A percentile compares a stretch with the other conserved stretches of the same genome.
Conservation (phyloP, 73 alveolate species). For the Stentor coeruleus region DNA sequence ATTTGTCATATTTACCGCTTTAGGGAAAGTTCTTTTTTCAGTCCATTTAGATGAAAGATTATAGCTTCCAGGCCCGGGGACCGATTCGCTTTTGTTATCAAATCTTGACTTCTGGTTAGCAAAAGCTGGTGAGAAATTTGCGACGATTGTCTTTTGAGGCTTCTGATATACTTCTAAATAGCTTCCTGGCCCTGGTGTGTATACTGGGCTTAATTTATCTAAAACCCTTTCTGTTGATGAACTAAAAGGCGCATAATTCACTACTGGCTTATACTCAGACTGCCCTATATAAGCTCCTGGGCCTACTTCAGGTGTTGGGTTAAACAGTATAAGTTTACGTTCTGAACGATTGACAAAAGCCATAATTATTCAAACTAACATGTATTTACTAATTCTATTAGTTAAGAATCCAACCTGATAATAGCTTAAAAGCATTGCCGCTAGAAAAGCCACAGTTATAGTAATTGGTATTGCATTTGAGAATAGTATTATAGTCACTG, state of each 20-base stretch:
- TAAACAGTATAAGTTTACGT: neutral
- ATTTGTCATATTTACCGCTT: neutral
- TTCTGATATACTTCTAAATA: neutral
- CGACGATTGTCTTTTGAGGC: neutral
- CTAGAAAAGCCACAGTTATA: neutral
- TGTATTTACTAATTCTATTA: neutral
- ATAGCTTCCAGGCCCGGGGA: constrained; percentile 52
- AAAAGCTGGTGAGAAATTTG: neutral
- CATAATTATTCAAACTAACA: neutral
- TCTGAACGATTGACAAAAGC: constrained; percentile 15
- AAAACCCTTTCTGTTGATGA: constrained; percentile 22
- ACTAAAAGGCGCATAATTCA: constrained; percentile 22
- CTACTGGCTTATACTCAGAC: neutral
- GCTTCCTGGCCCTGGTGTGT: constrained; percentile 50
- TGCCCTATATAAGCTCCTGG: constrained; percentile 45
- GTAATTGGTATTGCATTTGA: neutral
- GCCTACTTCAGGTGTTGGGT: constrained; percentile 26
- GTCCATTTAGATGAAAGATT: neutral
- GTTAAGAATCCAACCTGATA: neutral
- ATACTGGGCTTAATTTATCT: neutral
- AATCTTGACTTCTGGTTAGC: neutral
- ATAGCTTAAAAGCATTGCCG: neutral
- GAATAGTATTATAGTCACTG: neutral
- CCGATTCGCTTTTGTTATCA: neutral
- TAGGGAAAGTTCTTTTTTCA: neutral